phyloP scores from a whole-genome alignment of 306 rosid genomes.

The Chamaecrista fasciculata region DNA sequence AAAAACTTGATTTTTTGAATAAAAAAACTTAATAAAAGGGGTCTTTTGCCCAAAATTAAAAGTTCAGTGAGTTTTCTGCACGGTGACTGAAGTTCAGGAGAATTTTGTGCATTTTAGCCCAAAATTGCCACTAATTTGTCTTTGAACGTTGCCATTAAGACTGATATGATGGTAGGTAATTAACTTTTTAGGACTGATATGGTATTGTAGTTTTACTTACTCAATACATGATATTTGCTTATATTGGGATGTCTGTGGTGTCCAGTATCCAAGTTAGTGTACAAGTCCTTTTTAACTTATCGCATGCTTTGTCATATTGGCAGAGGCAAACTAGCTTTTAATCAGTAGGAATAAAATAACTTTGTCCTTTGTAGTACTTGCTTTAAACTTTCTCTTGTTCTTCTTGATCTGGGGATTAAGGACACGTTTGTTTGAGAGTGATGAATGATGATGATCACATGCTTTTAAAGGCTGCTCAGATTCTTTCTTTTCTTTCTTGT shows the following conservation, averaged over 20 bases:
- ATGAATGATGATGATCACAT: constrained; percentile 35
- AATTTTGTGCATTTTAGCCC: too few relatives aligned
- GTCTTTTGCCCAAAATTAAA: too few relatives aligned
- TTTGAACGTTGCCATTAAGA: too few relatives aligned
- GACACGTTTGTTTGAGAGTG: constrained; percentile 37
- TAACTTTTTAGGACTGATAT: not conserved
- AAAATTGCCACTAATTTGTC: too few relatives aligned
- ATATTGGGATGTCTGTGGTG: not conserved
- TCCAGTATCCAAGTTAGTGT: not conserved
- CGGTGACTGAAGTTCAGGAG: too few relatives aligned
- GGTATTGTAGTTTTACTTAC: not conserved
- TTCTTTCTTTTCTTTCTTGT: constrained; percentile 40
- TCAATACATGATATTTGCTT: not conserved
- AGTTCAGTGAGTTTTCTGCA: too few relatives aligned
- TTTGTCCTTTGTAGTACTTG: constrained; percentile 44
- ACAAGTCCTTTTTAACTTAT: not conserved
- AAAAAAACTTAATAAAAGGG: too few relatives aligned
- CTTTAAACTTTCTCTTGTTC: constrained; percentile 37
- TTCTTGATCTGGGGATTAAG: constrained; percentile 37
- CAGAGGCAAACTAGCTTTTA: constrained; percentile 24
- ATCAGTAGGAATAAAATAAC: constrained; percentile 28
- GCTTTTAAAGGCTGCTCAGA: constrained; percentile 41
- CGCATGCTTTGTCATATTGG: constrained; percentile 46
- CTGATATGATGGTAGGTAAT: not conserved
- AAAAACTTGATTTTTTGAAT: too few relatives aligned